Conservation (phyloP, 2,329 filamentous ascomycete species). For the Neopestalotiopsis clavispora region DNA sequence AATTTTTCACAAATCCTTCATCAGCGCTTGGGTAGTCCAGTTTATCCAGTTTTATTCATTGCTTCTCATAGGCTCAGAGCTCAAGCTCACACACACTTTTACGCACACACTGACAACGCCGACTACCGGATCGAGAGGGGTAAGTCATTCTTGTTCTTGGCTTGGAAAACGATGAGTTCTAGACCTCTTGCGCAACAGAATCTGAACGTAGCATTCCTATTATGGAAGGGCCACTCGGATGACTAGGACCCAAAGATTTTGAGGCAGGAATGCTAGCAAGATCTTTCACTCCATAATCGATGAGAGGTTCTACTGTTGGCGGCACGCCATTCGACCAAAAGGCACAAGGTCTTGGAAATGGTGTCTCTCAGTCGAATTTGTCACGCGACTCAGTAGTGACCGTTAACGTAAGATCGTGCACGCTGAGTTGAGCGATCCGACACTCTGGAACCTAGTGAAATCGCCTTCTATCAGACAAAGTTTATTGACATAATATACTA, state of each 20-base stretch:
- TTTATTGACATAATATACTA: background rate
- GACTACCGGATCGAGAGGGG: background rate
- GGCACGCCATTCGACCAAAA: background rate
- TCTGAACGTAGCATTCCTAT: background rate
- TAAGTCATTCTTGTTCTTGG: background rate
- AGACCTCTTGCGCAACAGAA: background rate
- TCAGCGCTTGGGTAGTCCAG: background rate
- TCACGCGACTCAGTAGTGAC: background rate
- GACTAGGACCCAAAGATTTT: no score
- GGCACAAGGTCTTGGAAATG: background rate
- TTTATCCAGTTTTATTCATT: background rate
- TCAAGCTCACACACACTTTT: no score
- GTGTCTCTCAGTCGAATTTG: background rate
- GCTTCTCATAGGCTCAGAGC: background rate
- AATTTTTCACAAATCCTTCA: background rate
- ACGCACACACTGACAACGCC: background rate
- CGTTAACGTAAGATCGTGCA: rapidly evolving
- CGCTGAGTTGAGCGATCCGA: background rate
- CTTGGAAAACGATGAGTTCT: background rate
- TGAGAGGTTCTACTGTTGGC: background rate
- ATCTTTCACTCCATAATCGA: background rate
- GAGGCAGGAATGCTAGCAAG: background rate
- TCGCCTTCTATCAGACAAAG: background rate
- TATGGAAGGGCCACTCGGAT: constrained; percentile 1
- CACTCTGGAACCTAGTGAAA: background rate